Evolutionary conservation across 345 rosid genomes (phyloP).

Genomic region (Excoecaria cochinchinensis): DNA sequence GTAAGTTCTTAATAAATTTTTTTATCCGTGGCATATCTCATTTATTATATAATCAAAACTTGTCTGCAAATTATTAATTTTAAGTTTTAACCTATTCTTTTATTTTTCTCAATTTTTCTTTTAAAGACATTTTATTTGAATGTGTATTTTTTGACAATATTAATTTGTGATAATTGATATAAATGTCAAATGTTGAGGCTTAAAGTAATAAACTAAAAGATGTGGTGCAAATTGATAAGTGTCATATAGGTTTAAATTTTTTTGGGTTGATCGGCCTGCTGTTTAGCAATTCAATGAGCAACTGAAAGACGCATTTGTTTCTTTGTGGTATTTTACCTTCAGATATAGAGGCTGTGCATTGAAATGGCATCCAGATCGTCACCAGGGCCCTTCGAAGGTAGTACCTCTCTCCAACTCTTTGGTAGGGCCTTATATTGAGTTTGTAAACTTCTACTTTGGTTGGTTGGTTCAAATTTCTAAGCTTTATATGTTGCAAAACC

Average conservation of each 20-base stretch:
- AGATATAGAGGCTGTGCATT: conserved; percentile 84
- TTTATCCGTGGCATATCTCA: neutral
- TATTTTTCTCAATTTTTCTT: neutral
- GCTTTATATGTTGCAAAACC: neutral
- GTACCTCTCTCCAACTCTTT: neutral
- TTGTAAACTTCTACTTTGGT: too few species aligned
- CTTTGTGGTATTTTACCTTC: conserved; percentile 18
- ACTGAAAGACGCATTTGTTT: neutral
- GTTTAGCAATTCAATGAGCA: neutral
- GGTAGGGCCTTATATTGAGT: neutral
- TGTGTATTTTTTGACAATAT: too few species aligned
- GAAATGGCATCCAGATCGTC: conserved; percentile 97
- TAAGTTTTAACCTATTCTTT: neutral
- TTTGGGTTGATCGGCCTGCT: neutral
- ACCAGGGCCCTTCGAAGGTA: conserved; percentile 81
- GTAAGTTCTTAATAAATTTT: conserved; percentile 40
- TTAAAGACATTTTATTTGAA: too few species aligned
- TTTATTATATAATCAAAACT: neutral
- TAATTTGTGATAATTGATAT: too few species aligned
- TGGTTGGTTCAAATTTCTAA: too few species aligned
- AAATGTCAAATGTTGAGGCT: neutral
- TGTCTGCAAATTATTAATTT: neutral
- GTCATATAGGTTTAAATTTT: neutral
- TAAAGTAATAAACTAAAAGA: neutral
- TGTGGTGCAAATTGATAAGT: neutral